A percentile compares a stretch with the other conserved stretches of the same genome.
Conservation (phyloP, 2,329 filamentous ascomycete genomes). For the Phaeophleospora eucalypticola region DNA sequence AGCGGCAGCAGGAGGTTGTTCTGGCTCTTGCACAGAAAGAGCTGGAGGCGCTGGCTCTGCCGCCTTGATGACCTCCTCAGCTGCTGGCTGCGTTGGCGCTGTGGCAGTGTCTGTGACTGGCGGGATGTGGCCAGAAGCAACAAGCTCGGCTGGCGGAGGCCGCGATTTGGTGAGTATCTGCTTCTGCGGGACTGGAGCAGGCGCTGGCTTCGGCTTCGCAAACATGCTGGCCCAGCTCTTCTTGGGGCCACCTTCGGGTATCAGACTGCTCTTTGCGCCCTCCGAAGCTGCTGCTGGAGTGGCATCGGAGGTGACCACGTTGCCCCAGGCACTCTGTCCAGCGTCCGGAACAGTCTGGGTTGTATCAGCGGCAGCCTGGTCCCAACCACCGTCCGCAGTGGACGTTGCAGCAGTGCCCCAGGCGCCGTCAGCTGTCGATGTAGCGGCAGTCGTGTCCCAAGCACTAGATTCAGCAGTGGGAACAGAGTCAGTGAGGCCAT, state of each 20-base stretch:
- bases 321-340: conserved; percentile 43
- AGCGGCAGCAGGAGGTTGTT: conserved; percentile 17
- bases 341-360: conserved; percentile 18
- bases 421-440: conserved; percentile 19
- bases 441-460: conserved; percentile 51
- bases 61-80: conserved; percentile 1
- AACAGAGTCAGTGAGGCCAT: conserved; percentile 51
- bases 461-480: conserved; percentile 66
- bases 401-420: conserved; percentile 37
- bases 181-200: conserved; percentile 42
- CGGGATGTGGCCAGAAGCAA: conserved; percentile 29
- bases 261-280: conserved; percentile 31
- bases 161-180: conserved; percentile 21
- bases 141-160: conserved; percentile 29
- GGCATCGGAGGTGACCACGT: conserved; percentile 27
- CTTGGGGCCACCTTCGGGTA: conserved; percentile 39
- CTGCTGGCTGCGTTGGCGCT: conserved; percentile 19
- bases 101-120: too few species aligned
- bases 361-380: conserved; percentile 13
- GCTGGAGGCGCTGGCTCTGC: conserved; percentile 15
- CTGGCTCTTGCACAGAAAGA: conserved; percentile 31
- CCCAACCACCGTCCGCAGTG: conserved; percentile 14
- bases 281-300: conserved; percentile 32
- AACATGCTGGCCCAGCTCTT: conserved; percentile 55
- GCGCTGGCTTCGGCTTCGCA: conserved; percentile 45